Base-by-base conservation (phyloP, 1,284 basidiomycete genomes). In the Sporisorium exsertum region DNA sequence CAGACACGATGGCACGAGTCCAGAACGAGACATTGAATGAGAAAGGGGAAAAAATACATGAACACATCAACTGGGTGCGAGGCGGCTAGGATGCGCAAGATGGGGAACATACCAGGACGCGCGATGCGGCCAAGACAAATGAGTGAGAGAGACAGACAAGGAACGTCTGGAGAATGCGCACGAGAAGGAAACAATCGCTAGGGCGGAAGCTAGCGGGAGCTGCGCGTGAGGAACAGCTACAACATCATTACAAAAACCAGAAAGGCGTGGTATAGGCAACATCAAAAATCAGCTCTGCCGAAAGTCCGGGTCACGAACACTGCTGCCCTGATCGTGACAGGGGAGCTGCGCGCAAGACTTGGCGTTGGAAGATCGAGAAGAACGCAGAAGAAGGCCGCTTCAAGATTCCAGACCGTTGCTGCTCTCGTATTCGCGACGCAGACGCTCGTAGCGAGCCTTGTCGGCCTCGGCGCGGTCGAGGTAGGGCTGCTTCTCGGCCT, bases 401-500 rank as follows among this genome's bases (percentile, higher is more conserved):
- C 58, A 72, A 32, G 65, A 64, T 45, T 65, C 60, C 47, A 64
- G 58, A 42, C 61, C 58, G 16, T 64, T 66, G 58, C 45, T 64
- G 60, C 45, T 62, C 42, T 84, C 81, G 64, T 83, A 83, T 49
- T 81, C 83, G 42, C 77, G 71, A 13, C 83, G 67, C 27, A 72
- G 60, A 15, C 66, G 73, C 64, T 81, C 81, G 66, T 83, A 83
- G n/a, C 77, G 75, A 16, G 65, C 63, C 73, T 84, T 84, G 72
- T 84, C 81, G 12, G 68, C 63, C 42, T 84, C 74, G 46, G 78
- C 84, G 47, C 81, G 76, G 29, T 80, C 76, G 35, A 83, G 60
- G 61, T 79, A 83, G 9, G 81, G 82, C 64, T 80, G 75, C 85
- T 94, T 92, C 87, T 97, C 94, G 46, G 92, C 92, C 86, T 95